These are phyloP conservation scores for Globisporangium paroecandrum DNA, from an alignment of 352 stramenopile species.

Conservation along the genomic window DNA sequence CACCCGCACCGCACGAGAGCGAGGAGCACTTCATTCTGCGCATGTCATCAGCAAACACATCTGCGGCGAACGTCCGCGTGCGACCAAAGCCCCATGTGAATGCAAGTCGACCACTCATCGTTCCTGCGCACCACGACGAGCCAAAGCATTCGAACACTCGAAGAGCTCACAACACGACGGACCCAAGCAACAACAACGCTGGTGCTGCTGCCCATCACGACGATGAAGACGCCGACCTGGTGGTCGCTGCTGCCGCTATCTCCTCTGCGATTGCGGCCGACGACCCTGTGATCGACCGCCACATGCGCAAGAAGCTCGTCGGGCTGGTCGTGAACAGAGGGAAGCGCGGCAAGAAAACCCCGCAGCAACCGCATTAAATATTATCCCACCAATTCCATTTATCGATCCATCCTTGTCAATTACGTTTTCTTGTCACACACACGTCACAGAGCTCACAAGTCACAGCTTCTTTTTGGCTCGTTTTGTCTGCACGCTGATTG, in stretches of 20 bases:
- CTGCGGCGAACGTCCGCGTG: constrained; percentile 70
- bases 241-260: not conserved
- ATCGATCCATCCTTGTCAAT: not conserved
- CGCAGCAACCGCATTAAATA: constrained; percentile 20
- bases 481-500: not conserved
- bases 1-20: constrained; percentile 62
- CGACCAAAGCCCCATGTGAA: constrained; percentile 55
- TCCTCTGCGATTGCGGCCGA: constrained; percentile 21
- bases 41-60: constrained; percentile 70
- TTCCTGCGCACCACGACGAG: constrained; percentile 22
- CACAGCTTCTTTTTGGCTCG: constrained; percentile 3
- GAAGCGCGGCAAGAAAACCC: constrained; percentile 65
- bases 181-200: constrained; percentile 13
- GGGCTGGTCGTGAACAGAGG: constrained; percentile 75
- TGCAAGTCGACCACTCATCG: constrained; percentile 21
- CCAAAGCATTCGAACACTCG: constrained; percentile 19
- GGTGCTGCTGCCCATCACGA: constrained; percentile 20
- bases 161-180: constrained; percentile 19
- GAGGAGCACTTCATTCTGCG: constrained; percentile 83
- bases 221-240: constrained; percentile 16
- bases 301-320: constrained; percentile 83
- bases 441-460: constrained; percentile 1
- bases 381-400: constrained; percentile 1
- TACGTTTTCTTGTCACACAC: not conserved
- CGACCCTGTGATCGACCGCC: constrained; percentile 66